These are phyloP conservation scores for Funneliformis geosporum DNA, from an alignment of 192 early-diverging fungal species.

Conservation along the genomic window DNA sequence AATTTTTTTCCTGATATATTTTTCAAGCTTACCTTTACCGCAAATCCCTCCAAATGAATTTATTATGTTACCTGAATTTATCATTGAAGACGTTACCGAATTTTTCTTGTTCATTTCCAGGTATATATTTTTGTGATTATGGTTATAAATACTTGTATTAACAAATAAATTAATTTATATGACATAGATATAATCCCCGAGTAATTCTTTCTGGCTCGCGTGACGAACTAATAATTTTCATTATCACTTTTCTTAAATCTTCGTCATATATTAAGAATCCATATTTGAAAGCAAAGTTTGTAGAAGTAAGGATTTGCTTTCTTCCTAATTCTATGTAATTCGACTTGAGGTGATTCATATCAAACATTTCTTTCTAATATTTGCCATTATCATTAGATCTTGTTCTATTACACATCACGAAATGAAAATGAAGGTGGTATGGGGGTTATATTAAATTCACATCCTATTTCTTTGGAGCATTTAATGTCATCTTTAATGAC, in stretches of 20 bases:
- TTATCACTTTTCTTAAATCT: slow-evolving; percentile 79
- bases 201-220: slow-evolving; percentile 43
- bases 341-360: background rate
- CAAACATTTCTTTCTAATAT: background rate
- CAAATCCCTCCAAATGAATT: slow-evolving; percentile 54
- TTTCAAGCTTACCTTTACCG: slow-evolving; percentile 58
- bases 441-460: slow-evolving; percentile 65
- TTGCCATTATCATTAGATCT: slow-evolving; percentile 54
- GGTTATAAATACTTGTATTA: background rate
- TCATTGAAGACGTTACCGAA: slow-evolving; percentile 87
- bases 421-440: slow-evolving; percentile 61
- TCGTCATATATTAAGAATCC: slow-evolving; percentile 88
- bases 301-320: slow-evolving; percentile 65
- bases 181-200: slow-evolving; percentile 43
- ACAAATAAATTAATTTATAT: slow-evolving; percentile 20
- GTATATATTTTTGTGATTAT: slow-evolving; percentile 44
- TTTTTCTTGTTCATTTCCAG: slow-evolving; percentile 71
- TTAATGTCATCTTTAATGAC: slow-evolving; percentile 82
- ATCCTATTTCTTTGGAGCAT: slow-evolving; percentile 71
- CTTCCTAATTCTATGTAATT: slow-evolving; percentile 19
- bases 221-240: slow-evolving; percentile 63
- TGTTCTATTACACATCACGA: slow-evolving; percentile 77
- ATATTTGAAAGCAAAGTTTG: slow-evolving; percentile 90
- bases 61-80: slow-evolving; percentile 87
- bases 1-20: background rate